A percentile compares a stretch with the other conserved stretches of the same genome.
Conservation (phyloP, 2,329 filamentous ascomycete species). For the Laburnicola sp. region DNA sequence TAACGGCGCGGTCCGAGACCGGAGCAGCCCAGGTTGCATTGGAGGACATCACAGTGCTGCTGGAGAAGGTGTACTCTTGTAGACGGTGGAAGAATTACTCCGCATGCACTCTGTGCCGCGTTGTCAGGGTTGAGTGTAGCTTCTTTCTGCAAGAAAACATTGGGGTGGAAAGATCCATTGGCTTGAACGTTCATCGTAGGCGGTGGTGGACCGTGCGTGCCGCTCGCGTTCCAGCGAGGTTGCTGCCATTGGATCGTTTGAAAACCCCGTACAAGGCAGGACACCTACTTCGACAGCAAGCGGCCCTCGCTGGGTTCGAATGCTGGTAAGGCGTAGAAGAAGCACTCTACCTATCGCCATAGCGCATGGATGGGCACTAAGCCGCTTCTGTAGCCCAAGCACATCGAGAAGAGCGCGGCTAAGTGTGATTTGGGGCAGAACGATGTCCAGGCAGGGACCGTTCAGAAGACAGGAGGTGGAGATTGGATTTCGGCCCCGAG, state of each 20-base stretch:
- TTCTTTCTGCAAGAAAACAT: too few species aligned
- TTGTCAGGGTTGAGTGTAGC: neutral
- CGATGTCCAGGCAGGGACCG: too few species aligned
- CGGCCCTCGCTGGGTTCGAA: too few species aligned
- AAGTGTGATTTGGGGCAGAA: too few species aligned
- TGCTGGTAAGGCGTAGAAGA: too few species aligned
- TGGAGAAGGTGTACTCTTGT: neutral
- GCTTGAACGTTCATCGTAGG: neutral
- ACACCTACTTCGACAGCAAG: neutral
- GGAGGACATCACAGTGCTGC: neutral
- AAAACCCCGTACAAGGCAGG: neutral
- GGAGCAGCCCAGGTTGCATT: neutral
- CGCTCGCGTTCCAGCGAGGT: neutral
- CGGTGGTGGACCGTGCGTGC: slow-evolving; percentile 3
- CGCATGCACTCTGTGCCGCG: neutral
- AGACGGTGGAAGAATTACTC: neutral
- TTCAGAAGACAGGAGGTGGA: too few species aligned
- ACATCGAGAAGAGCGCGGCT: neutral
- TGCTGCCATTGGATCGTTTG: neutral
- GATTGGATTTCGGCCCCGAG: too few species aligned
- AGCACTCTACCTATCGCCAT: too few species aligned
- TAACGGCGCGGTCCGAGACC: neutral
- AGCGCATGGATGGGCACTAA: neutral
- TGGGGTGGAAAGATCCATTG: neutral
- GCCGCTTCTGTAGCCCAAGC: slow-evolving; percentile 5